Conservation (phyloP, 257 asterid genomes). For the Primulina eburnea region DNA sequence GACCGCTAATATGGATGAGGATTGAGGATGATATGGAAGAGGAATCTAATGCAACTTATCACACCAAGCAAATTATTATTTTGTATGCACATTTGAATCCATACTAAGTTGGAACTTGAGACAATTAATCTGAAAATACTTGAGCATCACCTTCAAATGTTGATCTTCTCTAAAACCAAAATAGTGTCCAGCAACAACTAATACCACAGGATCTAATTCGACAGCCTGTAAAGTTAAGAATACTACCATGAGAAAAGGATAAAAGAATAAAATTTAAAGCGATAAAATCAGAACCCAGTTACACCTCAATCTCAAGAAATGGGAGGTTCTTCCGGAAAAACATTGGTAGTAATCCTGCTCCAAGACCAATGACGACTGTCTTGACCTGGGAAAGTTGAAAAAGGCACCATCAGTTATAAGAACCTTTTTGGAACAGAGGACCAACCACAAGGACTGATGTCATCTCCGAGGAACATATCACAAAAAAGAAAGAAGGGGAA, state of each 20-base stretch:
- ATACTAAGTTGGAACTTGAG: constrained; percentile 1
- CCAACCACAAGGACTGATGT: neutral
- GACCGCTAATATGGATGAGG: neutral
- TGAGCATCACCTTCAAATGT: constrained; percentile 47
- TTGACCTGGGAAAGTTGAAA: constrained; percentile 49
- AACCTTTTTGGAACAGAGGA: neutral
- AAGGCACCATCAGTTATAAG: constrained; percentile 14
- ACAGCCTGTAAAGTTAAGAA: constrained; percentile 54
- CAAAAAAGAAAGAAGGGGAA: neutral
- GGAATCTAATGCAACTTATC: neutral
- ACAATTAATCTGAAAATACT: neutral
- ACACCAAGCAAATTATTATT: neutral
- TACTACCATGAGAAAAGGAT: constrained; percentile 23
- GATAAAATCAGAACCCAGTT: constrained; percentile 8
- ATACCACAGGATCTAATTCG: constrained; percentile 79
- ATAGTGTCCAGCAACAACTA: constrained; percentile 64
- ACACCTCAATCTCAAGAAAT: constrained; percentile 61
- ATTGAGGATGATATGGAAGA: neutral
- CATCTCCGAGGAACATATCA: constrained; percentile 6
- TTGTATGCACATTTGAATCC: constrained; percentile 11
- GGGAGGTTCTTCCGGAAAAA: constrained; percentile 64
- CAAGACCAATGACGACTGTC: constrained; percentile 81
- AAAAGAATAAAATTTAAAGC: constrained; percentile 1
- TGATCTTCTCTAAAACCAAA: constrained; percentile 68
- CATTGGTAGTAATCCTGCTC: constrained; percentile 98